A percentile compares a stretch with the other conserved stretches of the same genome.
Evolutionary conservation across 2,329 filamentous ascomycete genomes (phyloP).

Genomic region (Fusarium circinatum): DNA sequence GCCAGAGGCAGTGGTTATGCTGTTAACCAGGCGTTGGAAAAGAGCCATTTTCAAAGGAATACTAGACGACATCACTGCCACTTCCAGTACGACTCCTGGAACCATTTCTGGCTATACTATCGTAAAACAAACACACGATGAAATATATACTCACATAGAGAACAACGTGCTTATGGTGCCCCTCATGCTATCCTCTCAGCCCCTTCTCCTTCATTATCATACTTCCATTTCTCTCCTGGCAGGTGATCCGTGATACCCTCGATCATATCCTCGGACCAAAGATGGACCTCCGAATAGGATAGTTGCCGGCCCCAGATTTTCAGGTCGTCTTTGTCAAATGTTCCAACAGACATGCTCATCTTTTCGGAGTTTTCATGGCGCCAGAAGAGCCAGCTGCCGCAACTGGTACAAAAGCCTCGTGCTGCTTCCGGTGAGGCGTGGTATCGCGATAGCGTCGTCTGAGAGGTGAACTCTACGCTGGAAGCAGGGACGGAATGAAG

Average conservation of each 20-base stretch:
- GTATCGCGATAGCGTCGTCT: conserved; percentile 52
- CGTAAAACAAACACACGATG: not conserved
- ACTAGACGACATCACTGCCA: conserved; percentile 30
- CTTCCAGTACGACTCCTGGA: not conserved
- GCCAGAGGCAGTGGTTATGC: not conserved
- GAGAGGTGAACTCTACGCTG: conserved; percentile 50
- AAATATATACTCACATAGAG: not conserved
- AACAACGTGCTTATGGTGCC: not conserved
- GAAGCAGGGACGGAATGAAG: conserved; percentile 51
- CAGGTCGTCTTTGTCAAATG: conserved; percentile 57
- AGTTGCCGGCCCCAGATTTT: conserved; percentile 53
- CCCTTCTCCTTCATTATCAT: conserved; percentile 35
- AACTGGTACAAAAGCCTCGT: conserved; percentile 60
- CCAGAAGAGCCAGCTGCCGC: conserved; percentile 63
- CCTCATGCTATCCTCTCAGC: conserved; percentile 27
- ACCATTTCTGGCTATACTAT: not conserved
- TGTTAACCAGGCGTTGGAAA: conserved; percentile 22
- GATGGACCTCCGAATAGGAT: conserved; percentile 51
- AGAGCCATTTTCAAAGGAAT: conserved; percentile 6
- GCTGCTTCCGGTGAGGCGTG: conserved; percentile 52
- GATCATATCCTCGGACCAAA: conserved; percentile 58
- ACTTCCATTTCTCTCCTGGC: conserved; percentile 40
- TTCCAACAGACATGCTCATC: conserved; percentile 54
- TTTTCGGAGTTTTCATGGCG: conserved; percentile 44
- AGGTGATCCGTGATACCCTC: conserved; percentile 59